Base-by-base conservation (phyloP, 2,329 filamentous ascomycete genomes). In the Dactylellina cionopaga region DNA sequence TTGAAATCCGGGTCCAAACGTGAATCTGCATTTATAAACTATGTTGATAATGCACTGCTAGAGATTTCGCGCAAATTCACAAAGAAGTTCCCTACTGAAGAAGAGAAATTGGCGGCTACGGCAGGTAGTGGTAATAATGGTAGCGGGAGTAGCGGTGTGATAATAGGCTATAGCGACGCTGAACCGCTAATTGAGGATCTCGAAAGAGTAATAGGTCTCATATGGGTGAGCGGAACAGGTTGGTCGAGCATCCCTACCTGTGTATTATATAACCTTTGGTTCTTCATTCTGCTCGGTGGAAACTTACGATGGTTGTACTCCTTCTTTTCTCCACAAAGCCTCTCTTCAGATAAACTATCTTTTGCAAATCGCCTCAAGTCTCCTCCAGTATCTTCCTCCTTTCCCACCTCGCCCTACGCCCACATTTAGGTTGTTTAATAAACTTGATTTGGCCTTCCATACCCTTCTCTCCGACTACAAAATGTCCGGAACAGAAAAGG, bases 31-130 rank as follows among this genome's bases (percentile, higher is more conserved):
- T 55, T 74, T 5, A 68, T 62, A 25, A 74, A 74, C 56, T 74
- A 74, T 24, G 54, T 74, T 25, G 69, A 74, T 31, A 43, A 27
- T 19, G 69, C 69, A 9, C 43, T 74, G 7, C 37, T 74, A 31
- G 62, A 74, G 33, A 63, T 74, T 35, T 68, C 69, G n/a, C 69
- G 69, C 29, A 74, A 74, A 41, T 74, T 66, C 31, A 74, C 69
- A 22, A 74, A 74, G 37, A 66, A 68, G 19, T 74, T 74, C 27
- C 69, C 63, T 11, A 56, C 46, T 5, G 62, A 68, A 11, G 69
- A 74, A 44, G 69, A 74, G 43, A 73, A 66, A 43, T 63, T 55
- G 0, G 54, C 54, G 9, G 46, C 31, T 15, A 39, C 44, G 9
- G 6, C 3, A 13, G 24, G 11, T 11, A 15, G 41, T 3, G 29